Base-by-base conservation (phyloP, 1,284 basidiomycete genomes). In the Golubevia sp. region DNA sequence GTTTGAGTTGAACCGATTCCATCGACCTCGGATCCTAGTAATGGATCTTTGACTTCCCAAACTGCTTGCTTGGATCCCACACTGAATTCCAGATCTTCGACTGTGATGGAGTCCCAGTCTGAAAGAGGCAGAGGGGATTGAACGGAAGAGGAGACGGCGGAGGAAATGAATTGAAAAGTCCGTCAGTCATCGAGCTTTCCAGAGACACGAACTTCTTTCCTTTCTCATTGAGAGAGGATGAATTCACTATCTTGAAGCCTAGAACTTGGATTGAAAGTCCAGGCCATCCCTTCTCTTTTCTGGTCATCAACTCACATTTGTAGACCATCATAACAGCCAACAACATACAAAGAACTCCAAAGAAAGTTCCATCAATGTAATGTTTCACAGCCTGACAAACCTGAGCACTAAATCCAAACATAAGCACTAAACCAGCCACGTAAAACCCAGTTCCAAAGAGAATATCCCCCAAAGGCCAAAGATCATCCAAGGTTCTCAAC, bases 321-420 rank as follows among this genome's bases (percentile, higher is more conserved):
- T 82, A 82, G 55, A 78, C 73, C 79, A 82, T 82, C 79, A 82
- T 82, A 24, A 82, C 78, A 8, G 78, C 68, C 8, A 82, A 60
- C 24, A 82, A 67, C 66, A 74, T 73, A 63, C 78, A 82, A 26
- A 82, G 65, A 8, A 71, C 55, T 2, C 76, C 79, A 51, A 82
- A 82, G 69, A 82, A 82, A 13, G 76, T 77, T 18, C 79, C 80
- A 64, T 83, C 80, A 44, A 83, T 77, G 67, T 82, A 82, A 63
- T 82, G 80, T 69, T 79, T 81, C 30, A 79, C 74, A 18, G 67
- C 73, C 2, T 68, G 55, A 68, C 80, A 82, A 52, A 82, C 77
- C 49, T 74, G 62, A 55, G 68, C 62, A 55, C 73, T 76, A 56
- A 81, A 79, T 15, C 70, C 80, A 61, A 78, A 81, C 80, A 77